Conservation (phyloP, 2,329 filamentous ascomycete species). For the Laburnicola sp. region DNA sequence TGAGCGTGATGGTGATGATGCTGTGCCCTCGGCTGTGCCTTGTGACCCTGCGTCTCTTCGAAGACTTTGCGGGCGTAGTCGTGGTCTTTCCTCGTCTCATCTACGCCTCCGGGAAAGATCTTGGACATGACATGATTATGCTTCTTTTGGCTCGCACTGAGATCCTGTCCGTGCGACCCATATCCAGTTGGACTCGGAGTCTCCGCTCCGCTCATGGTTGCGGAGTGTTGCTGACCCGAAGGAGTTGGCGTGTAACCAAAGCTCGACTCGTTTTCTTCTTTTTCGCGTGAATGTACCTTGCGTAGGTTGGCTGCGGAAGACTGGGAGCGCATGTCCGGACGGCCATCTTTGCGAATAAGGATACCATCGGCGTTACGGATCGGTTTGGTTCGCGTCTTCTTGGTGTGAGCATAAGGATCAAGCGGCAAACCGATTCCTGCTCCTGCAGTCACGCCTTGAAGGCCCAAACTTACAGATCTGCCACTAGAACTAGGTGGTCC, state of each 20-base stretch:
- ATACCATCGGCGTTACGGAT: slow-evolving; percentile 55
- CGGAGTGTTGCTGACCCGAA: slow-evolving; percentile 20
- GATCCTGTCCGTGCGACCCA: slow-evolving; percentile 15
- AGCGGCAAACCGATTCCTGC: slow-evolving; percentile 26
- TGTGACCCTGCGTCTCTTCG: slow-evolving; percentile 32
- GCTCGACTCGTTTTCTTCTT: slow-evolving; percentile 34
- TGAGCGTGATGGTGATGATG: slow-evolving; percentile 17
- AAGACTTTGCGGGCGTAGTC: slow-evolving; percentile 41
- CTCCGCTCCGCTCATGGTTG: slow-evolving; percentile 18
- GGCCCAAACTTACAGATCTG: slow-evolving; percentile 32
- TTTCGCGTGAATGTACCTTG: slow-evolving; percentile 56
- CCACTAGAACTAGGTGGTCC: slow-evolving; percentile 29
- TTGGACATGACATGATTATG: slow-evolving; percentile 42
- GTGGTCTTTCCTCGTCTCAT: slow-evolving; percentile 36
- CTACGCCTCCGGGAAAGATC: slow-evolving; percentile 44
- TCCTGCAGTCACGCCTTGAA: slow-evolving; percentile 31
- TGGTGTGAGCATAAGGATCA: slow-evolving; percentile 47
- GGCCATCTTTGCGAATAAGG: slow-evolving; percentile 56
- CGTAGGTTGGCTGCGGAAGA: slow-evolving; percentile 56
- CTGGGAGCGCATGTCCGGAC: slow-evolving; percentile 57
- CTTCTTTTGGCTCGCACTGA: slow-evolving; percentile 30
- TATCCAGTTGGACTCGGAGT: slow-evolving; percentile 35
- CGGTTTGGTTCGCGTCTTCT: slow-evolving; percentile 56
- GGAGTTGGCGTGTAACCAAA: slow-evolving; percentile 26
- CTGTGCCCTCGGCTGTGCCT: slow-evolving; percentile 25